phyloP scores from a whole-genome alignment of 495 filamentous ascomycete genomes.

The Rhypophila decipiens region DNA sequence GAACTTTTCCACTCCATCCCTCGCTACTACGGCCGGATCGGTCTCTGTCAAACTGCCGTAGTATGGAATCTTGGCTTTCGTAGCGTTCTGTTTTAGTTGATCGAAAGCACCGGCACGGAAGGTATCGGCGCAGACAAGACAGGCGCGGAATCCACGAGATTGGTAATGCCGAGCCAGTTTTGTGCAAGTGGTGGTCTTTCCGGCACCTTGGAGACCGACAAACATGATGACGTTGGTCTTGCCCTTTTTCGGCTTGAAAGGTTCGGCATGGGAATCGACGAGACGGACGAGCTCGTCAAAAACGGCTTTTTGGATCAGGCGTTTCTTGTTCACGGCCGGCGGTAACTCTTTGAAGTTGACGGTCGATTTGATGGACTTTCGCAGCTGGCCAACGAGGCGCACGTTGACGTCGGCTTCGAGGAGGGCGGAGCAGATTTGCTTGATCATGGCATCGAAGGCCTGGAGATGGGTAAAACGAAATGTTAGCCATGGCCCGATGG shows the following conservation, averaged over 20 bases:
- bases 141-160: slow-evolving; percentile 86
- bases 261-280: slow-evolving; percentile 90
- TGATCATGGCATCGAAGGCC: slow-evolving; percentile 97
- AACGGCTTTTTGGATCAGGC: slow-evolving; percentile 94
- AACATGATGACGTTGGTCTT: slow-evolving; percentile 99
- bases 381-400: slow-evolving; percentile 82
- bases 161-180: slow-evolving; percentile 96
- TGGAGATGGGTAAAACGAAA: slow-evolving; percentile 27
- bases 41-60: slow-evolving; percentile 94
- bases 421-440: slow-evolving; percentile 90
- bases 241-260: slow-evolving; percentile 96
- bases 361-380: slow-evolving; percentile 81
- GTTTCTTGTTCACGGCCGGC: slow-evolving; percentile 91
- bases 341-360: slow-evolving; percentile 93
- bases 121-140: slow-evolving; percentile 95
- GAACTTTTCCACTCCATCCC: slow-evolving; percentile 95
- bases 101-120: slow-evolving; percentile 98
- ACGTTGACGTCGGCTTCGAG: slow-evolving; percentile 96
- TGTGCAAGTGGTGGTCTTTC: slow-evolving; percentile 97
- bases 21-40: slow-evolving; percentile 86
- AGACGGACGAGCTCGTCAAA: slow-evolving; percentile 95
- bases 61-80: slow-evolving; percentile 98
- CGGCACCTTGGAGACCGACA: slow-evolving; percentile 91
- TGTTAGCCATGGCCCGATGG: slow-evolving; percentile 2
- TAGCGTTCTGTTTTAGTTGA: slow-evolving; percentile 97